phyloP scores from a whole-genome alignment of 2,329 filamentous ascomycete species.

The Chaetomium sp. region DNA sequence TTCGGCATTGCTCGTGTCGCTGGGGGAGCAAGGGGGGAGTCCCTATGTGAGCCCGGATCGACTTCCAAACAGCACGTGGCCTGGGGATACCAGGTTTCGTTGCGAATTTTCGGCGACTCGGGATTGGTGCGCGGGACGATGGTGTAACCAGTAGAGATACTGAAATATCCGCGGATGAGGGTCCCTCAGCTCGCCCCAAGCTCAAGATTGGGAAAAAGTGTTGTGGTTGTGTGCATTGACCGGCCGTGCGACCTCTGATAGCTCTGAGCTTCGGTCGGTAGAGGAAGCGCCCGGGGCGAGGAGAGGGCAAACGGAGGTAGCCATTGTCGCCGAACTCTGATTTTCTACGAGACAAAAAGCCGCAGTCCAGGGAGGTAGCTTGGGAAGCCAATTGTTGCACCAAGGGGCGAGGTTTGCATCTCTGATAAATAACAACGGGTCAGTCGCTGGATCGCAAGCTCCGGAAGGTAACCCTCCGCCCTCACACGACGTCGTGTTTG shows the following conservation, averaged over 20 bases:
- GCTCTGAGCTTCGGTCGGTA: background rate
- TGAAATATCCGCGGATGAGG: background rate
- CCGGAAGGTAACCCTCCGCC: slow-evolving; percentile 24
- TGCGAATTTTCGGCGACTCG: background rate
- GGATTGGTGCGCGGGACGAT: background rate
- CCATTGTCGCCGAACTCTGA: background rate
- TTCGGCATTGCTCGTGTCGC: background rate
- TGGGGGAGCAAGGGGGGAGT: background rate
- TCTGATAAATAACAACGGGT: slow-evolving; percentile 18
- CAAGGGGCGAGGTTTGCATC: background rate
- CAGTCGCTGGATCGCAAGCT: slow-evolving; percentile 19
- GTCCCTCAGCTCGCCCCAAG: too few relatives aligned
- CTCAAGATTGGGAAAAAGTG: background rate
- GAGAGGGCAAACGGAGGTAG: too few relatives aligned
- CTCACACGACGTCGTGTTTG: background rate
- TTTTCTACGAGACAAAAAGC: background rate
- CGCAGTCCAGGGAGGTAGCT: too few relatives aligned
- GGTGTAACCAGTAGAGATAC: background rate
- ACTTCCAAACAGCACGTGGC: background rate
- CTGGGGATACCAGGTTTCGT: background rate
- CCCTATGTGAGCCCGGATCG: background rate
- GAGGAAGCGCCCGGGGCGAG: background rate
- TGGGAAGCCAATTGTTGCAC: background rate
- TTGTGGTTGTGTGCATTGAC: background rate
- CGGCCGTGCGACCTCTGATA: background rate